These are phyloP conservation scores for Fusarium coffeatum DNA, from an alignment of 2,329 filamentous ascomycete species.

Conservation along the genomic window DNA sequence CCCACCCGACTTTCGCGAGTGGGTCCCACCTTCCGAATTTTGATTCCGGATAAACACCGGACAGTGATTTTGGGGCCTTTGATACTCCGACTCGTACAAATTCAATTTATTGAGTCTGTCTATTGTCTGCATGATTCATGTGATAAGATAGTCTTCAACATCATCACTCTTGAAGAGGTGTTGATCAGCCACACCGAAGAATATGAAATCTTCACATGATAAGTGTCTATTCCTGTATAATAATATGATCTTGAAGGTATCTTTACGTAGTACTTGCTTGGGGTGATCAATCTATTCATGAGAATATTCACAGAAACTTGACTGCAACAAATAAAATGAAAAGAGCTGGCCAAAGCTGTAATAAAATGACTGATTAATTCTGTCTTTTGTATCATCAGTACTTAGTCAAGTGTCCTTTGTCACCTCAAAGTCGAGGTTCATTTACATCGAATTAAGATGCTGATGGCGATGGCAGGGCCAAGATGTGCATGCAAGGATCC, in stretches of 20 bases:
- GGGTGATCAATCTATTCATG: background rate
- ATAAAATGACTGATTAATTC: background rate
- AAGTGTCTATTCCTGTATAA: background rate
- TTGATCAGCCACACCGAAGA: background rate
- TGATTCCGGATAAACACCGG: slow-evolving; percentile 70
- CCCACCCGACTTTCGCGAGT: slow-evolving; percentile 50
- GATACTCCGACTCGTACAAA: slow-evolving; percentile 2
- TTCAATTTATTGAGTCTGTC: background rate
- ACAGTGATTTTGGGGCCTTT: slow-evolving; percentile 53
- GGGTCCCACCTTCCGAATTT: slow-evolving; percentile 43
- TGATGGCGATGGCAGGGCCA: slow-evolving; percentile 21
- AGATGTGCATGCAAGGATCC: slow-evolving; percentile 15
- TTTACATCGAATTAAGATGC: slow-evolving; percentile 28
- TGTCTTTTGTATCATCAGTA: background rate
- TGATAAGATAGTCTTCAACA: background rate
- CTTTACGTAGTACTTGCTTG: background rate
- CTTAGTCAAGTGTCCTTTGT: background rate
- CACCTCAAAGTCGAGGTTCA: background rate
- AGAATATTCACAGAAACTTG: background rate
- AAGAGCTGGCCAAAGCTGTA: background rate
- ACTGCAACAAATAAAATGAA: background rate
- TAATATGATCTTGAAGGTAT: background rate
- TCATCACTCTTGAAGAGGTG: background rate
- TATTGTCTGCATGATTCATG: slow-evolving; percentile 21
- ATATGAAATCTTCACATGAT: background rate